Evolutionary conservation across 1,284 basidiomycete species (phyloP).

Genomic region (Sporisorium sorghi): DNA sequence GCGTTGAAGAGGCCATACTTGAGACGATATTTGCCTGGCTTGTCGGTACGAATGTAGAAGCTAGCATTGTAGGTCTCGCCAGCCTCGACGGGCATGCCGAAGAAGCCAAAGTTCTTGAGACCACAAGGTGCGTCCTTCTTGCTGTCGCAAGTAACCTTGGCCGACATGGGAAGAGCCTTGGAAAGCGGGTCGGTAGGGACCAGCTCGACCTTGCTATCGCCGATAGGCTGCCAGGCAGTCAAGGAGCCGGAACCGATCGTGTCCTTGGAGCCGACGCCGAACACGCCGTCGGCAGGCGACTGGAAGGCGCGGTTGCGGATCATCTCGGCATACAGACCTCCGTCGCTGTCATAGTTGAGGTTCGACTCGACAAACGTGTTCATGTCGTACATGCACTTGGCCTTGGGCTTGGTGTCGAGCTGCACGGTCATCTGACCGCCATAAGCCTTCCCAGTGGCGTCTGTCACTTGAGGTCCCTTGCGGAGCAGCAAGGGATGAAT

Average conservation of each 20-base stretch:
- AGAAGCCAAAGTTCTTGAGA: conserved; percentile 55
- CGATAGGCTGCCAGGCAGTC: conserved; percentile 39
- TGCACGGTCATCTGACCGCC: conserved; percentile 3
- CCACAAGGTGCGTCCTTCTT: conserved; percentile 28
- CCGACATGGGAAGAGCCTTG: conserved; percentile 49
- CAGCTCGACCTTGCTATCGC: conserved; percentile 31
- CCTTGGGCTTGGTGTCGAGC: conserved; percentile 29
- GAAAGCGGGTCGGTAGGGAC: conserved; percentile 40
- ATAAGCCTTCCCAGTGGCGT: too few species aligned
- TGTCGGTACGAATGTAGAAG: conserved; percentile 53
- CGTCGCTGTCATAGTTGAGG: conserved; percentile 57
- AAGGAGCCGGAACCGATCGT: conserved; percentile 45
- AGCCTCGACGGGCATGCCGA: conserved; percentile 48
- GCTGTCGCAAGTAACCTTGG: conserved; percentile 35
- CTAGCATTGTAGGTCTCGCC: conserved; percentile 44
- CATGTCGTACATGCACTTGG: conserved; percentile 53
- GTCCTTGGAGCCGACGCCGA: conserved; percentile 23
- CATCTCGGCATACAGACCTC: conserved; percentile 59
- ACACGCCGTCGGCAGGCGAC: conserved; percentile 26
- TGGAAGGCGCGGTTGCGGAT: conserved; percentile 61
- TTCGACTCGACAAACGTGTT: conserved; percentile 53
- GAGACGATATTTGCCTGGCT: conserved; percentile 17
- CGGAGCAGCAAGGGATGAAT: background rate
- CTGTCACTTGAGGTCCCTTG: conserved; percentile 14
- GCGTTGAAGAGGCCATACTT: conserved; percentile 31